A percentile compares a stretch with the other conserved stretches of the same genome.
These are phyloP conservation scores for Calonectria honghensis DNA, from an alignment of 2,329 filamentous ascomycete species.

Conservation along the genomic window DNA sequence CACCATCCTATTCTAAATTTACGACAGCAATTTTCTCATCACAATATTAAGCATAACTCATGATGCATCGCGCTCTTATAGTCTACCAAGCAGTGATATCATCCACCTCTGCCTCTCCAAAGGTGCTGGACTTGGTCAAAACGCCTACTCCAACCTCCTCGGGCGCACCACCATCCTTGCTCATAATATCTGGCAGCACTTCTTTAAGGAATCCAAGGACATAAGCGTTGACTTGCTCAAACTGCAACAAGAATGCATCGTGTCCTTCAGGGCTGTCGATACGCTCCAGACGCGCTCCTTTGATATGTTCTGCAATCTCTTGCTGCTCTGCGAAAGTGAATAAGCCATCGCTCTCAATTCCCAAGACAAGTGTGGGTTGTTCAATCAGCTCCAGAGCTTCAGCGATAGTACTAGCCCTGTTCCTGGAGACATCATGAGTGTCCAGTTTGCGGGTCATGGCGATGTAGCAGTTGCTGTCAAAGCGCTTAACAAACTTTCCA, in stretches of 20 bases:
- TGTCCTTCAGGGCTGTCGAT: slow-evolving; percentile 97
- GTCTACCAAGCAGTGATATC: slow-evolving; percentile 94
- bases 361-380: slow-evolving; percentile 92
- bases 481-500: slow-evolving; percentile 95
- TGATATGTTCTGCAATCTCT: slow-evolving; percentile 89
- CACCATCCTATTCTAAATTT: slow-evolving; percentile 1
- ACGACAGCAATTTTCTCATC: not conserved
- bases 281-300: slow-evolving; percentile 84
- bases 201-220: slow-evolving; percentile 89
- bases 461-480: slow-evolving; percentile 99
- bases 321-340: slow-evolving; percentile 98
- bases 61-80: not conserved
- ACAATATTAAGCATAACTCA: not conserved
- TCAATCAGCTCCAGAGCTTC: slow-evolving; percentile 88
- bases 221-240: slow-evolving; percentile 95
- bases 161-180: slow-evolving; percentile 70
- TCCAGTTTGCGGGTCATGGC: slow-evolving; percentile 98
- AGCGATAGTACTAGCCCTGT: slow-evolving; percentile 79
- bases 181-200: slow-evolving; percentile 92
- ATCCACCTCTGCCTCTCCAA: slow-evolving; percentile 96
- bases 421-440: slow-evolving; percentile 94
- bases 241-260: slow-evolving; percentile 96
- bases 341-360: slow-evolving; percentile 95
- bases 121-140: slow-evolving; percentile 90
- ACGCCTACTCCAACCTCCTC: slow-evolving; percentile 74